These are phyloP conservation scores for Vitis vinifera DNA, from an alignment of 164 flowering plant genomes.

Conservation along the genomic window DNA sequence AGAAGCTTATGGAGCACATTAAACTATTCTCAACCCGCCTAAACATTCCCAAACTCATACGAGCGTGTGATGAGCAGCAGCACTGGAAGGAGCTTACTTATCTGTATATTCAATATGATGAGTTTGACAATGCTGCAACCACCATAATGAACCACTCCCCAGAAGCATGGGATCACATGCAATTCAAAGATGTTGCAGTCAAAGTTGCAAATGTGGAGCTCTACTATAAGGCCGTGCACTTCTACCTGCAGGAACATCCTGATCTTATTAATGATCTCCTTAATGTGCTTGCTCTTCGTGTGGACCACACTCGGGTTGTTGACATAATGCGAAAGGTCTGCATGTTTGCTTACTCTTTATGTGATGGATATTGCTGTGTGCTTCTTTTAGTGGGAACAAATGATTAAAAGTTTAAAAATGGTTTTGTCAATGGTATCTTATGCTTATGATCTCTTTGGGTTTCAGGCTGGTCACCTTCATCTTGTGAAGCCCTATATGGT, in stretches of 20 bases:
- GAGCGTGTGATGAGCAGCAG: constrained; percentile 98
- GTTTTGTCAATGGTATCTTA: no score
- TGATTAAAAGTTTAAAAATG: no score
- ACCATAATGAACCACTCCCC: constrained; percentile 99
- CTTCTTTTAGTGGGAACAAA: no score
- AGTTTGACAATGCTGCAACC: constrained; percentile 98
- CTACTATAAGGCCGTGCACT: constrained; percentile 97
- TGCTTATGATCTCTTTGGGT: constrained; percentile 3
- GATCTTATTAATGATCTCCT: constrained; percentile 93
- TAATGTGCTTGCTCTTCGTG: constrained; percentile 90
- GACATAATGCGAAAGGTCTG: constrained; percentile 97
- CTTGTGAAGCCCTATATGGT: constrained; percentile 99
- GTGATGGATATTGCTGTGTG: neutral
- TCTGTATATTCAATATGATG: constrained; percentile 93
- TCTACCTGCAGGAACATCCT: constrained; percentile 97
- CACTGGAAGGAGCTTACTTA: constrained; percentile 98
- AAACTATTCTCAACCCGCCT: constrained; percentile 92
- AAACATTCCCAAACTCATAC: constrained; percentile 92
- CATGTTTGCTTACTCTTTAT: neutral
- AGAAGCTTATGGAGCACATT: constrained; percentile 99
- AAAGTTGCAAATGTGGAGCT: constrained; percentile 99
- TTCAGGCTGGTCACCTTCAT: constrained; percentile 88
- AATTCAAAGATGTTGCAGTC: constrained; percentile 90
- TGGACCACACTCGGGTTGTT: constrained; percentile 96
- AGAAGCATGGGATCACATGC: constrained; percentile 99